Evolutionary conservation across 768 basidiomycete species (phyloP), one percentile per base, ranked within the genome.

Genomic region (Suillus paluster): DNA sequence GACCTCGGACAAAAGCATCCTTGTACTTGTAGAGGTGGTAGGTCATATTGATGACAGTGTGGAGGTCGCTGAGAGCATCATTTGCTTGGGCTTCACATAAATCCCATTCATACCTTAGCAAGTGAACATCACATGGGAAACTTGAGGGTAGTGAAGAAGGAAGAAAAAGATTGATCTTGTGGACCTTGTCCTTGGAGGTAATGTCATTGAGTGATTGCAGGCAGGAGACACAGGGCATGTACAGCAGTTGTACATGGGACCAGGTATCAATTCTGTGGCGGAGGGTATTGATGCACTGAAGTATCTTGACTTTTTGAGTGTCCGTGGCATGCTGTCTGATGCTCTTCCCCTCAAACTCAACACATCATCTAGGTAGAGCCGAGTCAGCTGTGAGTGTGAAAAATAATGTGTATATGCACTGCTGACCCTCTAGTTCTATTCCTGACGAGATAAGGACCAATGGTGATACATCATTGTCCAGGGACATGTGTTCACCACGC

Each of bases 381-480:
- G 10, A 33, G 19, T 30, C 11, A 38, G 30, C 30, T 3, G 5
- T 15, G 15, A 30, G 30, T 3, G 14, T n/a, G 11, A 54, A 10
- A 54, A 33, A 23, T n/a, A 19, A 54, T 30, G 11, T 12, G 4
- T 41, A 57, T 34, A 71, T 74, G 34, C 55, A 78, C 77, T 78
- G 75, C 39, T 62, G 64, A 15, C 74, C 73, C 59, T 80, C 75
- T 9, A 79, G 33, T 34, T 78, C 73, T 1, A 79, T 52, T 5
- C 73, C 77, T 25, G 65, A 66, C 0, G 61, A 62, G 42, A 79
- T 66, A 17, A 80, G 64, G 12, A 66, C 52, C 36, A 69, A 70
- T 8, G 74, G 71, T 0, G 68, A 30, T 27, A 65, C 27, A 41
- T 63, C 61, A 33, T 67, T 5, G 10, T 57, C 30, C n/a, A 57